Percentiles rank a stretch among this genome's conserved stretches.
These are phyloP conservation scores for Aspergillus jensenii DNA, from an alignment of 2,329 filamentous ascomycete species.

Conservation along the genomic window DNA sequence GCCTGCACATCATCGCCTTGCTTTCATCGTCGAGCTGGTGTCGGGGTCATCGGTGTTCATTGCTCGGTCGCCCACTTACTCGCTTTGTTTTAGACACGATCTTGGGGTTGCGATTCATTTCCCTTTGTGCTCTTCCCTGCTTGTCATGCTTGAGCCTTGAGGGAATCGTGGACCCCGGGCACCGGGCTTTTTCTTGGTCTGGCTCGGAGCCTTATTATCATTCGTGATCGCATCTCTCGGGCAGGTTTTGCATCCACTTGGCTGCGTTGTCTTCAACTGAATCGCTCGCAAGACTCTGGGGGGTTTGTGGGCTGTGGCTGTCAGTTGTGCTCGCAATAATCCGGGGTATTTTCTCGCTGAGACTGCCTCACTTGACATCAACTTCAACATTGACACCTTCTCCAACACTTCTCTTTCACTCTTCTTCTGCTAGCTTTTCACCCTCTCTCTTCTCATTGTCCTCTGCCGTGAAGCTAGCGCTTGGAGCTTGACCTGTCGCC, in stretches of 20 bases:
- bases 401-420: neutral
- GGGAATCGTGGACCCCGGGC: neutral
- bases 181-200: neutral
- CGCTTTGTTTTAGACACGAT: conserved; percentile 10
- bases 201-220: neutral
- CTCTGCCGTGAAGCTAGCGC: neutral
- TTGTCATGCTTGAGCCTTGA: neutral
- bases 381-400: neutral
- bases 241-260: neutral
- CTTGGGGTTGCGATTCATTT: conserved; percentile 8
- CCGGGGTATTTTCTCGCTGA: conserved; percentile 6
- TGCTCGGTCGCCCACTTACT: conserved; percentile 6
- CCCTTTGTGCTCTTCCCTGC: conserved; percentile 2
- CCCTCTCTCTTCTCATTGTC: neutral
- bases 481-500: neutral
- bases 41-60: neutral
- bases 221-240: conserved; percentile 1
- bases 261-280: no score
- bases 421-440: neutral
- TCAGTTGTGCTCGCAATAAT: neutral
- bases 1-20: neutral
- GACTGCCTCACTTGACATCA: neutral
- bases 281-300: neutral
- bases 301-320: neutral
- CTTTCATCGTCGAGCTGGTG: neutral